Conservation (phyloP, 1,284 basidiomycete species). For the Lentinula novae-zelandiae region DNA sequence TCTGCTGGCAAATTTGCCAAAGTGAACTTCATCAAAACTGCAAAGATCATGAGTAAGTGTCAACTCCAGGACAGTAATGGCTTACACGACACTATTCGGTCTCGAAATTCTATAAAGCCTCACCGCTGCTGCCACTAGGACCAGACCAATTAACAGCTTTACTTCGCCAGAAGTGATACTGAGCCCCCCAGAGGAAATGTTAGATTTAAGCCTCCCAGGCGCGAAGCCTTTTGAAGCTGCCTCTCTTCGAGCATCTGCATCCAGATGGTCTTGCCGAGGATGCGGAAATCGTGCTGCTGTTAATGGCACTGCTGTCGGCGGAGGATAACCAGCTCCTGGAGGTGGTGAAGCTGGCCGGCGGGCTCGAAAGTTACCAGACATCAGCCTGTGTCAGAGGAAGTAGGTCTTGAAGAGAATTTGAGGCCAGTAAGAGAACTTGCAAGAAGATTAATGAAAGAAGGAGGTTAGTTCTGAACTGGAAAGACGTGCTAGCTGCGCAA, state of each 20-base stretch:
- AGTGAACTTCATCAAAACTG: conserved; percentile 97
- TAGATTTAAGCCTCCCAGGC: conserved; percentile 43
- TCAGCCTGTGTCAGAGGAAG: conserved; percentile 18
- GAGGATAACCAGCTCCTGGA: conserved; percentile 31
- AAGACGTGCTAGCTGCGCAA: conserved; percentile 1
- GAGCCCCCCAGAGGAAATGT: conserved; percentile 58
- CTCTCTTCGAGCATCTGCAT: conserved; percentile 68
- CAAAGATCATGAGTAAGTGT: neutral
- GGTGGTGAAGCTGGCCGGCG: conserved; percentile 67
- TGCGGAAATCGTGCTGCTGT: conserved; percentile 57
- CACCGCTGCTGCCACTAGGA: conserved; percentile 68
- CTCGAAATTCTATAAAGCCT: conserved; percentile 77
- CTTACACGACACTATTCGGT: conserved; percentile 88
- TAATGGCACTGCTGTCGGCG: conserved; percentile 25
- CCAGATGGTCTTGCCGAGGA: conserved; percentile 56
- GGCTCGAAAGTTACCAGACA: conserved; percentile 54
- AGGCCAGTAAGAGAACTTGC: neutral
- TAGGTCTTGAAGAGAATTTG: neutral
- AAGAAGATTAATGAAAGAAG: neutral
- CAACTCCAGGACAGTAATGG: conserved; percentile 18
- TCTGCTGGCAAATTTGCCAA: conserved; percentile 91
- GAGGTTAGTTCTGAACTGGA: neutral
- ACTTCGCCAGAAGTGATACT: conserved; percentile 66
- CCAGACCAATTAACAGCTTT: conserved; percentile 63
- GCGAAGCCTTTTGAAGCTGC: conserved; percentile 63